Base-by-base conservation (phyloP, 2,329 filamentous ascomycete species). In the Aspergillus sp. region DNA sequence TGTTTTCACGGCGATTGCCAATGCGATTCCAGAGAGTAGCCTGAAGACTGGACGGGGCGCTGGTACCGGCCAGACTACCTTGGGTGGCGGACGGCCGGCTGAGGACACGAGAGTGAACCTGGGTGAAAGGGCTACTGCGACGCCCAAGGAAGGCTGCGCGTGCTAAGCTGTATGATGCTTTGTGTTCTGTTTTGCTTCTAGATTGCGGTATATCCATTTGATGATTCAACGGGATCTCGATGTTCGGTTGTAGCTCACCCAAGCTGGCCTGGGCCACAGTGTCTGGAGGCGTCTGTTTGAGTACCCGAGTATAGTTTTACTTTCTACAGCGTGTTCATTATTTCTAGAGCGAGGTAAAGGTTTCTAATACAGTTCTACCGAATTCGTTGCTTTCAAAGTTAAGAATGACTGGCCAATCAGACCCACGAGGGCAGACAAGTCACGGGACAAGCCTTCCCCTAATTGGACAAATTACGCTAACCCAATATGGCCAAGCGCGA, bases 1-100 rank as follows among this genome's bases (percentile, higher is more conserved):
- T 60, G 93, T 98, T 27, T 98, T 98, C 66, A 96, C 90, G 41
- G 93, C 93, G 27, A 98, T 98, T 66, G 93, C 93, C 51, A 97
- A 97, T 66, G 90, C 90, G 37, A 98, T 98, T 61, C 93, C 93
- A 1, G 93, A 98, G 77, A 95, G 90, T 45, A 95, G 89, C 53
- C 75, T 97, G 67, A 97, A 97, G 81, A 90, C 85, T 44, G 81
- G 87, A 30, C 82, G 89, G 58, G 86, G 86, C 43, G 77, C 82
- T 15, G 74, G 78, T 49, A 77, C 80, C 62, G 79, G 81, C 68
- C 74, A 75, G 57, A 69, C 64, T 44, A 64, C 60, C 63, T 86
- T 66, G 81, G 90, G 71, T 77, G 60, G 65, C 37, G 65, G 63
- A 46, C 66, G 70, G 44, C 58, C 68, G 48, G 66, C 63, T 25